phyloP scores from a whole-genome alignment of 2,329 filamentous ascomycete genomes.

The Westerdykella sp. region DNA sequence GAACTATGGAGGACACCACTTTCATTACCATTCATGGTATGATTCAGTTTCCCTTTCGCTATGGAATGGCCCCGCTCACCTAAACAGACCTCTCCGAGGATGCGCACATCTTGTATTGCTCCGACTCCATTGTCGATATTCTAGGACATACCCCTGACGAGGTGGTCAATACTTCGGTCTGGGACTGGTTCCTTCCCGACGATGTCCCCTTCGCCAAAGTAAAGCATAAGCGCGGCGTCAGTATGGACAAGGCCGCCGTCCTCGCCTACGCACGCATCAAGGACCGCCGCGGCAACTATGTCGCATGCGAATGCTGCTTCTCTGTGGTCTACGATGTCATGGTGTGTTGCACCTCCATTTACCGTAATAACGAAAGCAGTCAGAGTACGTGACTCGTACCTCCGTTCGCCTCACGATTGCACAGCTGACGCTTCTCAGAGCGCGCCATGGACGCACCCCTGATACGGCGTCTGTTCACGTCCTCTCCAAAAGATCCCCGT shows the following conservation, averaged over 20 bases:
- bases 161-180: constrained; percentile 68
- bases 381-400: constrained; percentile 55
- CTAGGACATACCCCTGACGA: constrained; percentile 73
- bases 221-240: constrained; percentile 65
- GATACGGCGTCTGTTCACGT: constrained; percentile 72
- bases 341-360: constrained; percentile 77
- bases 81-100: constrained; percentile 62
- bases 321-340: constrained; percentile 83
- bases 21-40: constrained; percentile 88
- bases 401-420: neutral
- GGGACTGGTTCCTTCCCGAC: constrained; percentile 80
- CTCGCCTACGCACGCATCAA: constrained; percentile 71
- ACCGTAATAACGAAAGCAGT: constrained; percentile 61
- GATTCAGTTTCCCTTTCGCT: constrained; percentile 21
- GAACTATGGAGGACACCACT: constrained; percentile 63
- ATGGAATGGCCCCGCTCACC: constrained; percentile 11
- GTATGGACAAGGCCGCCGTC: constrained; percentile 77
- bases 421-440: constrained; percentile 44
- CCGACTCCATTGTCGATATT: constrained; percentile 76
- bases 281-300: constrained; percentile 63
- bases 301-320: constrained; percentile 83
- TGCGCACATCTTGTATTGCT: constrained; percentile 75
- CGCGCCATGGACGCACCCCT: constrained; percentile 71
- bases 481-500: constrained; percentile 72
- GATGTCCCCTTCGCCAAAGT: constrained; percentile 69